Conservation (phyloP, 2,329 filamentous ascomycete species). For the Phialophora chinensis region DNA sequence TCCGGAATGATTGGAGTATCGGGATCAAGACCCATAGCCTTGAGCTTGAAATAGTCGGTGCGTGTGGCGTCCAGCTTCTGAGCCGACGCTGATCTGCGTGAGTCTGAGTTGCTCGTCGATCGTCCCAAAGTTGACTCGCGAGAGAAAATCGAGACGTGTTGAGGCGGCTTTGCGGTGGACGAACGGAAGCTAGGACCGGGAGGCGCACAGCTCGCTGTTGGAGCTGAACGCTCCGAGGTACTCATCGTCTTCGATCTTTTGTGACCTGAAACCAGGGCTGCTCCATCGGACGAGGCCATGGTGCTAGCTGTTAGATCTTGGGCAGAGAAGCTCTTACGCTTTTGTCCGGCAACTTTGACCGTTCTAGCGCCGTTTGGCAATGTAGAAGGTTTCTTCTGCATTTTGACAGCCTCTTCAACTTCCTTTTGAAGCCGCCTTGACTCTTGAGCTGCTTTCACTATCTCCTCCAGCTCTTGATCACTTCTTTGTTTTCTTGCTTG, state of each 20-base stretch:
- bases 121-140: conserved; percentile 27
- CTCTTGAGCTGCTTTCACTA: conserved; percentile 34
- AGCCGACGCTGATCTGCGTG: conserved; percentile 34
- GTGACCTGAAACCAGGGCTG: conserved; percentile 27
- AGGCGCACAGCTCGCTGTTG: neutral
- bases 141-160: conserved; percentile 29
- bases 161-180: conserved; percentile 16
- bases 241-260: conserved; percentile 40
- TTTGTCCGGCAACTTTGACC: conserved; percentile 35
- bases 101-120: conserved; percentile 33
- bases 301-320: conserved; percentile 80
- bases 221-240: conserved; percentile 22
- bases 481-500: conserved; percentile 34
- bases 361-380: conserved; percentile 11
- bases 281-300: conserved; percentile 13
- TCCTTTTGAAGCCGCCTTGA: conserved; percentile 34
- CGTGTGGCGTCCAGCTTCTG: conserved; percentile 51
- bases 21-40: conserved; percentile 55
- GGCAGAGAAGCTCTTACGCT: conserved; percentile 59
- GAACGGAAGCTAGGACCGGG: conserved; percentile 6
- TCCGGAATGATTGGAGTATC: conserved; percentile 41
- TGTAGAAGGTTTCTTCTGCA: conserved; percentile 5
- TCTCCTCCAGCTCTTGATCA: conserved; percentile 37
- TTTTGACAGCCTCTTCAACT: conserved; percentile 25
- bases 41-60: conserved; percentile 59